These are phyloP conservation scores for Pyrenula aspistea DNA, from an alignment of 495 filamentous ascomycete genomes.

Conservation along the genomic window DNA sequence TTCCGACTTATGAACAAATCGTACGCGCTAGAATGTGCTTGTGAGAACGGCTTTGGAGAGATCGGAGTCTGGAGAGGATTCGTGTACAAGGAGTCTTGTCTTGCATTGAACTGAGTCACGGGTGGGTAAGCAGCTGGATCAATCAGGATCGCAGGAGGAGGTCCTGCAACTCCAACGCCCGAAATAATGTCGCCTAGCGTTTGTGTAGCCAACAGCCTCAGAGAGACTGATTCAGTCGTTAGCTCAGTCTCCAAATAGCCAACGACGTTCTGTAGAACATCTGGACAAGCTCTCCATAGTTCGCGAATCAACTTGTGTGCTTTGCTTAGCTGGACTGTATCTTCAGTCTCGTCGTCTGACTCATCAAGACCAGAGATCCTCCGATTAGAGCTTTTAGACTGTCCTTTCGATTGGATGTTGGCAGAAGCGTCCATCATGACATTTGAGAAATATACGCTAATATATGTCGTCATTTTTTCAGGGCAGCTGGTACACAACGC, in stretches of 20 bases:
- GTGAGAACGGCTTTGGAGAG: conserved; percentile 72
- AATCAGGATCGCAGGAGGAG: conserved; percentile 56
- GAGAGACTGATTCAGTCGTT: conserved; percentile 72
- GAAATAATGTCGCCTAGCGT: conserved; percentile 89
- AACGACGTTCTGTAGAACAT: conserved; percentile 83
- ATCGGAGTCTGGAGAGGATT: conserved; percentile 65
- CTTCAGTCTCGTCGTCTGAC: conserved; percentile 71
- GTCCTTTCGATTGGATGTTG: conserved; percentile 18
- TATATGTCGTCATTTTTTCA: conserved; percentile 85
- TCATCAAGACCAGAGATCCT: conserved; percentile 47
- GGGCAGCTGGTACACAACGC: conserved; percentile 81
- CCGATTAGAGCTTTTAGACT: conserved; percentile 28
- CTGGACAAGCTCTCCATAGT: conserved; percentile 83
- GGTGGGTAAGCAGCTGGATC: conserved; percentile 76
- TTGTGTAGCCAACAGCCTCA: conserved; percentile 79
- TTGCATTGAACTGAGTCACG: conserved; percentile 48
- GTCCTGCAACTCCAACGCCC: conserved; percentile 81
- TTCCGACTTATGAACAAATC: conserved; percentile 69
- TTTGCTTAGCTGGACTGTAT: conserved; percentile 76
- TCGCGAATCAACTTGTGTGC: conserved; percentile 83
- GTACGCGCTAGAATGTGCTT: conserved; percentile 65
- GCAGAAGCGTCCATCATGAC: conserved; percentile 82
- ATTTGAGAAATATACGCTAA: conserved; percentile 94
- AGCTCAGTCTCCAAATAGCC: conserved; percentile 90
- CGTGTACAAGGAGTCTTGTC: conserved; percentile 35